These are phyloP conservation scores for Syncephalastrum monosporum DNA, from an alignment of 371 early-diverging fungal species.

Conservation along the genomic window DNA sequence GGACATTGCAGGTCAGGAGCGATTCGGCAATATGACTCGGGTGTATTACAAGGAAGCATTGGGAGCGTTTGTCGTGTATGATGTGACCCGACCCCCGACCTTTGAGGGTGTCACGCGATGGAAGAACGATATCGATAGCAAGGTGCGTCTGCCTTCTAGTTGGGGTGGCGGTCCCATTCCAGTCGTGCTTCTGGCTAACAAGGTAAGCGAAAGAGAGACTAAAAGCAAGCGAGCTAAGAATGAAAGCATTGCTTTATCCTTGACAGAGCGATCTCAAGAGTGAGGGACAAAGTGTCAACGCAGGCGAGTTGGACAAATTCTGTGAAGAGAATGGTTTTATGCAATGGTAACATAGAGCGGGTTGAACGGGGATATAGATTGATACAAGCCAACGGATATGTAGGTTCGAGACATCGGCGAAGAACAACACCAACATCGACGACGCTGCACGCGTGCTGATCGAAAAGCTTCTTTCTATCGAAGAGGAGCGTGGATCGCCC, in stretches of 20 bases:
- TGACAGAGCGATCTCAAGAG: slow-evolving; percentile 37
- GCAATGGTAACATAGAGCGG: slow-evolving; percentile 41
- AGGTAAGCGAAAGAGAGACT: slow-evolving; percentile 32
- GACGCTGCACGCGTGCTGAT: slow-evolving; percentile 60
- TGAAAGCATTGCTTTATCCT: too few species aligned
- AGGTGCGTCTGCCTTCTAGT: slow-evolving; percentile 54
- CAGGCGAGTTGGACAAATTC: slow-evolving; percentile 51
- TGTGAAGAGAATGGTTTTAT: slow-evolving; percentile 59
- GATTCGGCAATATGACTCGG: slow-evolving; percentile 77
- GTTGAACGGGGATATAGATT: neutral
- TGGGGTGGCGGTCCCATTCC: slow-evolving; percentile 66
- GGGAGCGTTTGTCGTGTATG: slow-evolving; percentile 78
- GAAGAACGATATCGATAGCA: slow-evolving; percentile 67
- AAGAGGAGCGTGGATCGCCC: slow-evolving; percentile 37
- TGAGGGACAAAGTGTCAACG: slow-evolving; percentile 44
- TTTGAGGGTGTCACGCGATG: slow-evolving; percentile 74
- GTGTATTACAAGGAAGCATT: slow-evolving; percentile 83
- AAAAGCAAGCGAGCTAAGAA: neutral
- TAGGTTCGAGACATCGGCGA: slow-evolving; percentile 69
- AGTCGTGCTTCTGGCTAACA: slow-evolving; percentile 64
- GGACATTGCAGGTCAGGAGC: slow-evolving; percentile 88
- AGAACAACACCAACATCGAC: slow-evolving; percentile 65
- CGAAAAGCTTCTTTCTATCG: slow-evolving; percentile 32
- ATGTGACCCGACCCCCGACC: slow-evolving; percentile 71
- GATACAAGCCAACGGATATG: neutral